Percentiles rank a stretch among this genome's conserved stretches.
Conservation (phyloP, 495 filamentous ascomycete genomes). For the Penicillium malachiteum region DNA sequence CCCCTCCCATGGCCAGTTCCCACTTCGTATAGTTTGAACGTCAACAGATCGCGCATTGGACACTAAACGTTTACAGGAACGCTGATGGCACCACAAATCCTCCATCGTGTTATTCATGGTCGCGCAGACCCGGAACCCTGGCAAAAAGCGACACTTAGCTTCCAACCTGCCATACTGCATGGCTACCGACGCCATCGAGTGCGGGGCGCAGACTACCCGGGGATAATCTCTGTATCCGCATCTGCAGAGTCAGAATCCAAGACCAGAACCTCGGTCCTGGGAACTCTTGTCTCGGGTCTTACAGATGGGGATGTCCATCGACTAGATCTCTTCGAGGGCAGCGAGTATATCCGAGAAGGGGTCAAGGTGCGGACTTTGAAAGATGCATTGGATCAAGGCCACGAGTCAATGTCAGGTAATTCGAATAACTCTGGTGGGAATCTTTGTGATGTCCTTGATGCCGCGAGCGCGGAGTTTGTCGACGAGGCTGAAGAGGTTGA, state of each 20-base stretch:
- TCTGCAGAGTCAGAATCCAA: background rate
- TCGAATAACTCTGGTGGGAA: slow-evolving; percentile 13
- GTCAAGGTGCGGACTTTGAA: slow-evolving; percentile 61
- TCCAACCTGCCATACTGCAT: slow-evolving; percentile 74
- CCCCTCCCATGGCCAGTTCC: too few species aligned
- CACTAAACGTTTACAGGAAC: slow-evolving; percentile 29
- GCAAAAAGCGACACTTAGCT: slow-evolving; percentile 55
- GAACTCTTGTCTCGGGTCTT: slow-evolving; percentile 75
- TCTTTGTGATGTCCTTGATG: slow-evolving; percentile 33
- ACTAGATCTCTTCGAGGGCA: slow-evolving; percentile 82
- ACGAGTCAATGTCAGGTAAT: background rate
- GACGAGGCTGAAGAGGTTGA: slow-evolving; percentile 53
- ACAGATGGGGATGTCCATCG: slow-evolving; percentile 72
- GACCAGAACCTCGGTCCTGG: slow-evolving; percentile 59
- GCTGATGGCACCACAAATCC: slow-evolving; percentile 78
- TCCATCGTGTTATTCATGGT: slow-evolving; percentile 80
- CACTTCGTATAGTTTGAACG: too few species aligned
- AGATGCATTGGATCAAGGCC: slow-evolving; percentile 27
- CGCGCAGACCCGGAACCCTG: slow-evolving; percentile 44
- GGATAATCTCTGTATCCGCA: slow-evolving; percentile 54
- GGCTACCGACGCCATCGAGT: slow-evolving; percentile 70
- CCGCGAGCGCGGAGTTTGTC: slow-evolving; percentile 26
- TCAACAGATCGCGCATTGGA: background rate
- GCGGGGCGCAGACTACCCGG: slow-evolving; percentile 73
- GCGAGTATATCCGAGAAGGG: slow-evolving; percentile 61